A percentile compares a stretch with the other conserved stretches of the same genome.
Evolutionary conservation across 1,139 yeast genomes (phyloP).

Genomic region (Wickerhamomyces sp.): DNA sequence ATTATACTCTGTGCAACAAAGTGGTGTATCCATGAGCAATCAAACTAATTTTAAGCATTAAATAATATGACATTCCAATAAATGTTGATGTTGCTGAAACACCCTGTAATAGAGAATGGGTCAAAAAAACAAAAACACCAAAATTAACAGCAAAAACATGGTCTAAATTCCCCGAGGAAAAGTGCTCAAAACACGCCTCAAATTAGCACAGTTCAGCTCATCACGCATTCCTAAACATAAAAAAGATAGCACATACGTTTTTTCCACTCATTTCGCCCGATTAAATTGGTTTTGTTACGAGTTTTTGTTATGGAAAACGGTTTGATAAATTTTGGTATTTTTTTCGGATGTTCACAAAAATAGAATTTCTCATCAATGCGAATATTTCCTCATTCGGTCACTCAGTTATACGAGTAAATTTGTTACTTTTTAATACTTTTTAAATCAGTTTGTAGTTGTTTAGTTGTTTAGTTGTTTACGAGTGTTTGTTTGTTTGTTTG

Average conservation of each 20-base stretch:
- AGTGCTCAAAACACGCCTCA: neutral
- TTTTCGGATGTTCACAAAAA: neutral
- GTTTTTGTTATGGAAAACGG: no score
- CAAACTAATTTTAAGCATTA: no score
- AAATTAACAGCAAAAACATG: no score
- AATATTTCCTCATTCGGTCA: neutral
- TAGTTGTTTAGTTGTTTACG: neutral
- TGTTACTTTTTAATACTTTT: no score
- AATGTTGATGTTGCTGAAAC: no score
- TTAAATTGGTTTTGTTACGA: neutral
- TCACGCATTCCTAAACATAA: neutral
- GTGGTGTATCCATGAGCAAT: no score
- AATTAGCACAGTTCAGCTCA: neutral
- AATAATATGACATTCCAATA: no score
- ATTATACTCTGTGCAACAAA: no score
- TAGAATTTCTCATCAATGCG: neutral
- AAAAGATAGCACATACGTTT: slow-evolving; percentile 1
- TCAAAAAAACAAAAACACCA: neutral
- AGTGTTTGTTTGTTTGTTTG: neutral
- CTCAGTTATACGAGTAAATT: neutral
- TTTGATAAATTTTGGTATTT: neutral
- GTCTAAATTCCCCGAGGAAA: neutral
- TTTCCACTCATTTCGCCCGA: slow-evolving; percentile 2
- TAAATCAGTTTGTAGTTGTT: neutral
- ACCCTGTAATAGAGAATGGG: neutral